Evolutionary conservation across 192 early-diverging fungal species (phyloP).

Genomic region (Backusella morwellensis): DNA sequence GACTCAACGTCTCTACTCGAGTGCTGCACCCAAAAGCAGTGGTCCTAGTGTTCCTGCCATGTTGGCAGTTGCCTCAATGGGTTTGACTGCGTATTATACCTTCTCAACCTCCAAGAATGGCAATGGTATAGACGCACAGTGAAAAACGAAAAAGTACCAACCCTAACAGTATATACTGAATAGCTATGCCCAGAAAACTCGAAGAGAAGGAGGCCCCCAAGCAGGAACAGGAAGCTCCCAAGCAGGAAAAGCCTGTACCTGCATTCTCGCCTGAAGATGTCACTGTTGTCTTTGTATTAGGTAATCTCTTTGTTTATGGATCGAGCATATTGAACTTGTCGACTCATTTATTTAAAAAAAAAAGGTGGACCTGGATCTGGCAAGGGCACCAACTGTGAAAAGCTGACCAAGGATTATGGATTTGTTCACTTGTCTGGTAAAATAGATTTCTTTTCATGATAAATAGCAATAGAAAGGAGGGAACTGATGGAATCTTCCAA

Average conservation of each 20-base stretch:
- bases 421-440: slow-evolving; percentile 93
- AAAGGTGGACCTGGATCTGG: slow-evolving; percentile 77
- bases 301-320: slow-evolving; percentile 1
- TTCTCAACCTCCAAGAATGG: slow-evolving; percentile 33
- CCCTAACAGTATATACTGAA: neutral
- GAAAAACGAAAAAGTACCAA: too few species aligned
- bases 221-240: neutral
- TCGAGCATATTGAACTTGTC: neutral
- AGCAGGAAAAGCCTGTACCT: slow-evolving; percentile 15
- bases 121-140: slow-evolving; percentile 15
- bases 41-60: slow-evolving; percentile 36
- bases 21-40: neutral
- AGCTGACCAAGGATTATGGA: slow-evolving; percentile 83
- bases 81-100: slow-evolving; percentile 41
- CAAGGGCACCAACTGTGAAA: slow-evolving; percentile 95
- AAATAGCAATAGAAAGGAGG: neutral
- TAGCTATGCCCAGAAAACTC: slow-evolving; percentile 27
- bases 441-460: neutral
- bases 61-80: slow-evolving; percentile 38
- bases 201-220: slow-evolving; percentile 4
- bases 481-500: too few species aligned
- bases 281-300: slow-evolving; percentile 40
- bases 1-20: slow-evolving; percentile 8
- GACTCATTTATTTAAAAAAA: neutral
- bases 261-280: slow-evolving; percentile 30